Base-by-base conservation (phyloP, 345 rosid genomes). In the Kernera saxatilis region DNA sequence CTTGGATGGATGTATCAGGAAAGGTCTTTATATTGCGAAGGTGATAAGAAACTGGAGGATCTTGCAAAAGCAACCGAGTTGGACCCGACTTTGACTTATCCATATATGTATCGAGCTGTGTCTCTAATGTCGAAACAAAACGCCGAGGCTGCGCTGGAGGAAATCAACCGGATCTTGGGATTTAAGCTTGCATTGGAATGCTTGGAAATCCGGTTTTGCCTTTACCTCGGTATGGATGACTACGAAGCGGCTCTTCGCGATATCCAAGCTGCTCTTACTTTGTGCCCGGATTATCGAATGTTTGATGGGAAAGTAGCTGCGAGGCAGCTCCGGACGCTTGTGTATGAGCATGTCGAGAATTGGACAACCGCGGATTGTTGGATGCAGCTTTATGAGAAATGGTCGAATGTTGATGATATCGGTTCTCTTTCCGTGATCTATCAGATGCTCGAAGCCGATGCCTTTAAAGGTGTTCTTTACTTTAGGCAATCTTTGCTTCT, bases 301-400 rank as follows among this genome's bases (percentile, higher is more conserved):
- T 88, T 94, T 66, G 93, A 86, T 73, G 98, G 99, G 67, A 87
- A 95, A 74, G 99, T 86, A 17, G 93, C 93, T 14, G 99, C 92
- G 3, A 81, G 88, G 70, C 96, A 94, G 63, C 88, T 94, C 13
- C 83, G 87, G n/a, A 89, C 82, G 2, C 97, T 94, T 49, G 98
- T 94, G 53, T 86, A 85, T 55, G 99, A 88, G 84, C 98, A 94
- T 75, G 84, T 89, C 18, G 99, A 84, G 39, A 85, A 67, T 64
- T 94, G 96, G 97, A 91, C 98, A 39, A 83, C 96, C 1, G 99
- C 99, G 0, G 99, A 94, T 83, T 94, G 97, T 81, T 94, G 99
- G 99, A 77, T 91, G 87, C 99, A 94, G 65, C 75, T 94, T 76
- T 94, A 91, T 73, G 96, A 89, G 61, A 82, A 90, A 70, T 94